A percentile compares a stretch with the other conserved stretches of the same genome.
These are phyloP conservation scores for Spergularia marina DNA, from an alignment of 148 eudicot genomes.

Conservation along the genomic window DNA sequence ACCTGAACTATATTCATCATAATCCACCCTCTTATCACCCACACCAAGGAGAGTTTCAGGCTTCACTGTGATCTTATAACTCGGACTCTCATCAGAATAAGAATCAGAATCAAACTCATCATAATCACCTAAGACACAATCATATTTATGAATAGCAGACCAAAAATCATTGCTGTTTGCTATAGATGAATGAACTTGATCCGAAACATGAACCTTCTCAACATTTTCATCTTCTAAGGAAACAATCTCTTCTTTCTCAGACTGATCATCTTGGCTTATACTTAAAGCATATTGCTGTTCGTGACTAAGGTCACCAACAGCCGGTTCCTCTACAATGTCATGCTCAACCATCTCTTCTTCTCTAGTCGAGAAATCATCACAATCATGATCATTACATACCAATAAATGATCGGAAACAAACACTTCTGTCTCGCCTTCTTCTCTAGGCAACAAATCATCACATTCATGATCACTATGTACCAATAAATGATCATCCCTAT, in stretches of 20 bases:
- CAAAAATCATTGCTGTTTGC: slow-evolving; percentile 24
- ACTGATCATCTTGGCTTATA: slow-evolving; percentile 17
- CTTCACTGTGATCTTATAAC: slow-evolving; percentile 6
- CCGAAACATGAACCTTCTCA: slow-evolving; percentile 11
- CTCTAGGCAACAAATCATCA: neutral
- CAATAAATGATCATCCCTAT: neutral
- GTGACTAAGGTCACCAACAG: slow-evolving; percentile 7
- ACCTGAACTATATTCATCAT: slow-evolving; percentile 21
- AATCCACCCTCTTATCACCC: slow-evolving; percentile 23
- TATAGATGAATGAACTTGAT: slow-evolving; percentile 18
- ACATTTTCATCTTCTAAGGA: slow-evolving; percentile 9
- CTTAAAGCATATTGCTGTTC: slow-evolving; percentile 11
- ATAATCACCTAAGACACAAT: slow-evolving; percentile 20
- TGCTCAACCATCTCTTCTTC: neutral
- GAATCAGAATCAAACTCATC: slow-evolving; percentile 20
- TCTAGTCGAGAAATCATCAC: neutral
- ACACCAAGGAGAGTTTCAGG: slow-evolving; percentile 15
- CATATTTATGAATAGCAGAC: slow-evolving; percentile 24
- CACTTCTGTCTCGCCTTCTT: neutral
- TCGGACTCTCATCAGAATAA: slow-evolving; percentile 3
- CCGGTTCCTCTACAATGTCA: neutral
- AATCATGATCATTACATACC: neutral
- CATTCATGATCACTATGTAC: neutral
- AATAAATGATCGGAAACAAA: neutral
- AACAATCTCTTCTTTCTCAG: slow-evolving; percentile 10